Percentiles rank a stretch among this genome's conserved stretches.
Conservation (phyloP, 257 asterid species). For the Ophiorrhiza pumila region DNA sequence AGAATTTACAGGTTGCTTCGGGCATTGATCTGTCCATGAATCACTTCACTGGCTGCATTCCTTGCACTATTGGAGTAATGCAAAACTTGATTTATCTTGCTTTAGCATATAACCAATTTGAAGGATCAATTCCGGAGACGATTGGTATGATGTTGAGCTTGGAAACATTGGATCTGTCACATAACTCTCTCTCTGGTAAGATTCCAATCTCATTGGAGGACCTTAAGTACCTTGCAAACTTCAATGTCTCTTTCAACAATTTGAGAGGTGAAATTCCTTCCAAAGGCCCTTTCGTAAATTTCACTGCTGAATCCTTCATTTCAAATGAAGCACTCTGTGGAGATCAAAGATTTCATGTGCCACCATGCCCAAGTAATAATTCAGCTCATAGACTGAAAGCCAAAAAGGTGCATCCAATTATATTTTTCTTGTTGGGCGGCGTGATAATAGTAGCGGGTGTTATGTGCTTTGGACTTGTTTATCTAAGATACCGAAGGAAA, state of each 20-base stretch:
- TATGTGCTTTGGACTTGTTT: not conserved
- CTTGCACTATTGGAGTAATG: slow-evolving; percentile 10
- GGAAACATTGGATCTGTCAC: not conserved
- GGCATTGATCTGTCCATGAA: slow-evolving; percentile 2
- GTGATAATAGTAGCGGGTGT: not conserved
- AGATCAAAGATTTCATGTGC: not conserved
- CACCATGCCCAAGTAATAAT: not conserved
- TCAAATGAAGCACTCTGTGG: not conserved
- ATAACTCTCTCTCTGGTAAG: not conserved
- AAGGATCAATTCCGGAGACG: not conserved
- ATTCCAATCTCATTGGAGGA: not conserved
- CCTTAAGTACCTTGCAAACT: not conserved
- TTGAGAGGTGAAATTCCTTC: not conserved
- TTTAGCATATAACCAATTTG: not conserved
- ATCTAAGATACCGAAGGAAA: not conserved
- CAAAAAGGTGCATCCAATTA: not conserved
- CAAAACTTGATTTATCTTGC: not conserved
- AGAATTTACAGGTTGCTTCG: not conserved
- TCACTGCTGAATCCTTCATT: not conserved
- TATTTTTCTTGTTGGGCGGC: not conserved
- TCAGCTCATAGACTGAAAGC: not conserved
- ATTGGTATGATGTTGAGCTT: slow-evolving; percentile 1
- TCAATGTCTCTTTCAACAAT: not conserved
- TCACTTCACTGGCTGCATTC: slow-evolving; percentile 8
- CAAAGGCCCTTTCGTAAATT: not conserved